Conservation (phyloP, 441 rosid species). For the Biscutella laevigata region DNA sequence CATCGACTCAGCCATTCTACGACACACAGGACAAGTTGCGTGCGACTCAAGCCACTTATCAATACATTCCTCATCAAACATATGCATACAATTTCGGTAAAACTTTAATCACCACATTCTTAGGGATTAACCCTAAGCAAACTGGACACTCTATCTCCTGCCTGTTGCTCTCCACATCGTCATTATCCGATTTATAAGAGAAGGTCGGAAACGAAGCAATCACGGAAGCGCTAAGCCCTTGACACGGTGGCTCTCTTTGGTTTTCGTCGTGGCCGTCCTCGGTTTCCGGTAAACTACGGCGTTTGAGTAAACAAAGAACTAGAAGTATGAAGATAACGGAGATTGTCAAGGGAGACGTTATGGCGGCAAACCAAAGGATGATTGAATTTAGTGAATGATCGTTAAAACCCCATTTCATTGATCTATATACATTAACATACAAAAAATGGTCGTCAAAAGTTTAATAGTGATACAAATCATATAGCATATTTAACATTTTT, state of each 20-base stretch:
- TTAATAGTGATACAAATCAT: no score
- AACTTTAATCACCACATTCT: constrained; percentile 30
- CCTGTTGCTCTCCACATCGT: constrained; percentile 12
- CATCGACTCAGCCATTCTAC: constrained; percentile 31
- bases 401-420: constrained; percentile 21
- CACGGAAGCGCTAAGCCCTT: constrained; percentile 37
- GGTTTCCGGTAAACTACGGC: constrained; percentile 6
- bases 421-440: constrained; percentile 1
- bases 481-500: not conserved
- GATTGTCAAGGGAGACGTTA: constrained; percentile 19
- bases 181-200: constrained; percentile 21
- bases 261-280: not conserved
- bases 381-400: constrained; percentile 16
- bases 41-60: constrained; percentile 47
- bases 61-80: constrained; percentile 51
- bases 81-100: constrained; percentile 50
- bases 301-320: constrained; percentile 10
- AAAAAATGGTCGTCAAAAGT: constrained; percentile 1
- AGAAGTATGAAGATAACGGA: constrained; percentile 3
- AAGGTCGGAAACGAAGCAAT: constrained; percentile 38
- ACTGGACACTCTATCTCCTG: constrained; percentile 45
- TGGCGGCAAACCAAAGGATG: constrained; percentile 22
- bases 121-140: constrained; percentile 34
- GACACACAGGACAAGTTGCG: constrained; percentile 50
- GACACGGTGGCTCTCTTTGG: constrained; percentile 14